Base-by-base conservation (phyloP, 106 monocot species). In the Acanthochlamys bracteata region DNA sequence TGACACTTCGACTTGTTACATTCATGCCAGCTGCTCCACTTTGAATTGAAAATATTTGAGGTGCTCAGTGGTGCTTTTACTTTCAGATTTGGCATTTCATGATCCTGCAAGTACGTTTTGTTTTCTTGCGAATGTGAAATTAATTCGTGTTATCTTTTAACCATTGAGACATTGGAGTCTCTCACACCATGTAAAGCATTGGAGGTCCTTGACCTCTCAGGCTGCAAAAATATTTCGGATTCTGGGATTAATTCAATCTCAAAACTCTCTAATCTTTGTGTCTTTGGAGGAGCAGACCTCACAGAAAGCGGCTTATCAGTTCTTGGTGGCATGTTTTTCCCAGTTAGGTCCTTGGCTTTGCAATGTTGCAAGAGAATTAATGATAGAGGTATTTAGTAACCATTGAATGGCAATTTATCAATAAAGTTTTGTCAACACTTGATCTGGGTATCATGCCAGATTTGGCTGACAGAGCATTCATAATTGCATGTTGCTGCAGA, bases 51-150 rank as follows among this genome's bases (percentile, higher is more conserved):
- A 55, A 76, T 57, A 39, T 65, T 90, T 71, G 86, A 95, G 67
- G 68, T 95, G 47, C 68, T 75, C 19, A 79, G 82, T 73, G 79
- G 74, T 22, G 45, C 41, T 46, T 76, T 63, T n/a, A 57, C 65
- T 95, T 65, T 84, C 94, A 19, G 90, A 95, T 57, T 82, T 90
- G 60, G 60, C 94, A 45, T 90, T 90, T 61, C 83, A 81, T 73
- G 72, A 80, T 74, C 63, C 84, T 53, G 68, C 66, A 19, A 42
- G 51, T 73, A 62, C 67, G 0, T 43, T 67, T 33, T 59, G 46
- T 39, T 84, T 76, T 21, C 67, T 87, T 27, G 64, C 68, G 7
- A 81, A 95, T 25, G 79, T 90, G 53, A 82, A 79, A 64, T 69
- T 95, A 60, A 67, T 90, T 77, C 79, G 0, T 95, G 94, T 73